A percentile compares a stretch with the other conserved stretches of the same genome.
Conservation (phyloP, 331 rosid species). For the Arachis monticola region DNA sequence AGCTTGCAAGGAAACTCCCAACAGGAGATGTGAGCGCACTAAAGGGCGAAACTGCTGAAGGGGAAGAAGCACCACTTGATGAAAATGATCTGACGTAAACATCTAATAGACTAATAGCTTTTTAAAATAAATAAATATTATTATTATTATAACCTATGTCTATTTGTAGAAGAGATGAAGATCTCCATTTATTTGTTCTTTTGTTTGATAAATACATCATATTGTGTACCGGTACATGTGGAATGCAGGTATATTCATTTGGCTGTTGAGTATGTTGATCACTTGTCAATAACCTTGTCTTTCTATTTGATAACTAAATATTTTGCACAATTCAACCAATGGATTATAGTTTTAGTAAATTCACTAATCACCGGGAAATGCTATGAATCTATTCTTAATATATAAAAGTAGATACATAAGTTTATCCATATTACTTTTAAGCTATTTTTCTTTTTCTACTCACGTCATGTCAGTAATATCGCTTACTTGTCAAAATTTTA, state of each 20-base stretch:
- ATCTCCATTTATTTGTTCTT: constrained; percentile 24
- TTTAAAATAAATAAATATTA: too few relatives aligned
- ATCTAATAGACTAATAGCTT: neutral
- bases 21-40: constrained; percentile 79
- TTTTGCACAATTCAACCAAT: neutral
- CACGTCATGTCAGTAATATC: too few relatives aligned
- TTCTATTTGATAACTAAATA: neutral
- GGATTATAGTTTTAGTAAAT: neutral
- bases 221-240: neutral
- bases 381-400: too few relatives aligned
- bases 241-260: neutral
- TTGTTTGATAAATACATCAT: neutral
- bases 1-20: constrained; percentile 90
- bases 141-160: too few relatives aligned
- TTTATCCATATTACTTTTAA: too few relatives aligned
- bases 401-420: too few relatives aligned
- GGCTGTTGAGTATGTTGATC: neutral
- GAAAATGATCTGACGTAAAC: constrained; percentile 87
- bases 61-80: constrained; percentile 63
- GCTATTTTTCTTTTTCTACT: too few relatives aligned
- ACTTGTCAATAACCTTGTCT: neutral
- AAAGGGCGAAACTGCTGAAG: constrained; percentile 45
- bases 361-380: neutral
- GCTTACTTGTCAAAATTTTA: too few relatives aligned
- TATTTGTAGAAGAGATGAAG: constrained; percentile 11